Evolutionary conservation across 2,329 filamentous ascomycete species (phyloP).

Genomic region (Blastomyces silverae): DNA sequence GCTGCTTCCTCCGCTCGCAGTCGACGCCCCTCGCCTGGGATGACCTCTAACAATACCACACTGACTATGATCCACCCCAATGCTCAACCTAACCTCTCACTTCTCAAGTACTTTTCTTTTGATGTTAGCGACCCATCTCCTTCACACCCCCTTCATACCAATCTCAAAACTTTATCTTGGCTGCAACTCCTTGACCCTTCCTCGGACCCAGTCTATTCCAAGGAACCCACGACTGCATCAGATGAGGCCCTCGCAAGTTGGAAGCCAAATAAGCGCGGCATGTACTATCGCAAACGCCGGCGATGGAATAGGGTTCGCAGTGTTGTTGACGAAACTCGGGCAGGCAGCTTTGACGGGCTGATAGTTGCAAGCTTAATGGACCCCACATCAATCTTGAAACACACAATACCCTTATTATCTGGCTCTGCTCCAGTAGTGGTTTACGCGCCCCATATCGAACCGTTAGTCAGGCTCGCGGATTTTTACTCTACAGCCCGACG

Average conservation of each 20-base stretch:
- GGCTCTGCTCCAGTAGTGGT: slow-evolving; percentile 80
- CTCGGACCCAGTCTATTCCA: slow-evolving; percentile 65
- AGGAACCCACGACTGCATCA: slow-evolving; percentile 54
- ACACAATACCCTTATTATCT: slow-evolving; percentile 69
- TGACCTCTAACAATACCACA: slow-evolving; percentile 50
- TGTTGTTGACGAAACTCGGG: slow-evolving; percentile 66
- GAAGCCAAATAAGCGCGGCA: slow-evolving; percentile 76
- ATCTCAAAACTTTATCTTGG: slow-evolving; percentile 83
- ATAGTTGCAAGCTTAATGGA: slow-evolving; percentile 79
- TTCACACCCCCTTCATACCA: slow-evolving; percentile 69
- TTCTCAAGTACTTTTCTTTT: slow-evolving; percentile 85
- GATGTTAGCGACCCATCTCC: slow-evolving; percentile 60
- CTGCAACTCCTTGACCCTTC: slow-evolving; percentile 76
- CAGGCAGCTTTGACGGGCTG: slow-evolving; percentile 74
- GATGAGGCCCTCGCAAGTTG: slow-evolving; percentile 58
- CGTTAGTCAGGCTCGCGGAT: slow-evolving; percentile 69
- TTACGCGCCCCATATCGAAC: slow-evolving; percentile 74
- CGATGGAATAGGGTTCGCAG: slow-evolving; percentile 67
- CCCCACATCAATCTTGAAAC: slow-evolving; percentile 64
- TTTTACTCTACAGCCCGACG: slow-evolving; percentile 74
- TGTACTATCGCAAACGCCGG: slow-evolving; percentile 81
- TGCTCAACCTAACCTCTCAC: slow-evolving; percentile 76
- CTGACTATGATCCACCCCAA: slow-evolving; percentile 74
- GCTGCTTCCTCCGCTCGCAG: slow-evolving; percentile 18
- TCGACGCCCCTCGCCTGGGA: slow-evolving; percentile 34